Evolutionary conservation across 176 grass and related monocot genomes (phyloP).

Genomic region (Raddia guianensis): DNA sequence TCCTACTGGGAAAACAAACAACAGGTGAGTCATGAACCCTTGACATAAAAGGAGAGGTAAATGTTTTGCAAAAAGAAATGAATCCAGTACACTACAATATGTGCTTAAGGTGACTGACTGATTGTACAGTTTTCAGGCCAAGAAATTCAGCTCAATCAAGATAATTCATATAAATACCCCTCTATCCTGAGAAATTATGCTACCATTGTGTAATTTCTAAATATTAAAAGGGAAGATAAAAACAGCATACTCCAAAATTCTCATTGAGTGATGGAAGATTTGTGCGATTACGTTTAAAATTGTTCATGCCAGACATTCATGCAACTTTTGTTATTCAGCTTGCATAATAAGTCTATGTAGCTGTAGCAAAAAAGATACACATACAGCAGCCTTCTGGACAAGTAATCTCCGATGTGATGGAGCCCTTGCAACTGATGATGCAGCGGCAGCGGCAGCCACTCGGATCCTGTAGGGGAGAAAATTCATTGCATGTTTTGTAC

Average conservation of each 20-base stretch:
- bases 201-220: not conserved
- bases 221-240: constrained; percentile 6
- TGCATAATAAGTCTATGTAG: constrained; percentile 2
- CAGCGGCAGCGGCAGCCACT: constrained; percentile 87
- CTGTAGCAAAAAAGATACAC: constrained; percentile 36
- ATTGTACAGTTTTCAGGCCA: not conserved
- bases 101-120: not conserved
- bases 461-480: constrained; percentile 69
- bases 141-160: not conserved
- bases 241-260: not conserved
- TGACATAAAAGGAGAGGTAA: not conserved
- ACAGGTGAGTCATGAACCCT: not conserved
- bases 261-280: not conserved
- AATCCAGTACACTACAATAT: not conserved
- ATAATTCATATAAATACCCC: not conserved
- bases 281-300: not conserved
- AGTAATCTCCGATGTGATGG: constrained; percentile 88
- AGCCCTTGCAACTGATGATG: constrained; percentile 95
- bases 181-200: not conserved
- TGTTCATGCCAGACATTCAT: not conserved
- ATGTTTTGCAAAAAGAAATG: constrained; percentile 19
- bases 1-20: not conserved
- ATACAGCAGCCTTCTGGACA: constrained; percentile 77
- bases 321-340: constrained; percentile 6
- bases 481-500: constrained; percentile 17